Evolutionary conservation across 2,329 filamentous ascomycete genomes (phyloP).

Genomic region (Dactylella cylindrospora): DNA sequence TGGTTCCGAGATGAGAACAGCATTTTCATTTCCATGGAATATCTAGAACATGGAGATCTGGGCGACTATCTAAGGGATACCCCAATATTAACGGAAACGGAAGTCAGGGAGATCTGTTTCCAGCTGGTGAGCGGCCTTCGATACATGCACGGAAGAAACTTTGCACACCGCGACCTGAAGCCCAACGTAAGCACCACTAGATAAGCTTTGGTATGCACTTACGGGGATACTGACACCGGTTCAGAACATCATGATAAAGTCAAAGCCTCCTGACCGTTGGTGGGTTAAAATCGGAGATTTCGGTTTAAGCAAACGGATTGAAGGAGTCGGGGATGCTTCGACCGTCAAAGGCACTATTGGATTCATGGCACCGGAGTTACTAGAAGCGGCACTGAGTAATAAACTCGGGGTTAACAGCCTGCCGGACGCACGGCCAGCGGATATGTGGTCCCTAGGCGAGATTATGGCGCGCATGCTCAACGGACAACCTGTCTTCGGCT

Average conservation of each 20-base stretch:
- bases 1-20: slow-evolving; percentile 44
- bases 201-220: background rate
- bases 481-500: slow-evolving; percentile 1
- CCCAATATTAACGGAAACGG: slow-evolving; percentile 8
- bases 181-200: slow-evolving; percentile 8
- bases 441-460: slow-evolving; percentile 11
- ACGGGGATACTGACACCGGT: background rate
- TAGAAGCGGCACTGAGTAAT: background rate
- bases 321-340: background rate
- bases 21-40: slow-evolving; percentile 47
- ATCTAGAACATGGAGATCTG: slow-evolving; percentile 44
- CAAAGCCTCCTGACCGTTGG: slow-evolving; percentile 2
- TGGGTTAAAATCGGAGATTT: slow-evolving; percentile 12
- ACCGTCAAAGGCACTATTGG: background rate
- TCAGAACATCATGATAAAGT: slow-evolving; percentile 4
- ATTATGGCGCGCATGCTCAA: background rate
- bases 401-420: too few relatives aligned
- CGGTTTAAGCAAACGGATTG: slow-evolving; percentile 5
- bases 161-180: slow-evolving; percentile 23
- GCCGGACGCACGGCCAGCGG: background rate
- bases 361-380: slow-evolving; percentile 5
- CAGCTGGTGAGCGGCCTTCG: slow-evolving; percentile 13
- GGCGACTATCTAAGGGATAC: slow-evolving; percentile 47
- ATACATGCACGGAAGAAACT: slow-evolving; percentile 15
- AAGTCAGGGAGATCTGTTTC: slow-evolving; percentile 8